Evolutionary conservation across 1,139 yeast genomes (phyloP).

Genomic region (Hyphopichia buzzinii): DNA sequence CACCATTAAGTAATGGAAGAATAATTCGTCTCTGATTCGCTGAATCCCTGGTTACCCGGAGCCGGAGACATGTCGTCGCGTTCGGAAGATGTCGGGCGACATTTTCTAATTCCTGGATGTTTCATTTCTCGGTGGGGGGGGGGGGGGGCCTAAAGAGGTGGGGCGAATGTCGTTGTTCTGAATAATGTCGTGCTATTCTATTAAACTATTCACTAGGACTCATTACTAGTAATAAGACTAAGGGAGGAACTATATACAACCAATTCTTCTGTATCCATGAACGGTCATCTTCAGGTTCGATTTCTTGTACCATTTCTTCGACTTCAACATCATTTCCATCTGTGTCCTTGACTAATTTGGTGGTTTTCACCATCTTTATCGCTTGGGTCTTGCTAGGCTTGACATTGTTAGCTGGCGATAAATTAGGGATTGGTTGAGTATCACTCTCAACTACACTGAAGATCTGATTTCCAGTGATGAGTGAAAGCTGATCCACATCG

Average conservation of each 20-base stretch:
- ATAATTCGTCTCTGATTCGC: constrained; percentile 35
- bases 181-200: too few species aligned
- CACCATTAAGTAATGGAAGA: constrained; percentile 16
- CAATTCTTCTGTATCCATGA: constrained; percentile 56
- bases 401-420: background rate
- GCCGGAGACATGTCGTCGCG: constrained; percentile 6
- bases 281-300: constrained; percentile 32
- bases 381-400: constrained; percentile 1
- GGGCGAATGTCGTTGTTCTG: too few species aligned
- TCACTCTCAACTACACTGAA: background rate
- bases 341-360: background rate
- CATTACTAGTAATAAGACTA: constrained; percentile 29
- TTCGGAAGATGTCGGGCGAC: background rate
- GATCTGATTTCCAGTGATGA: background rate
- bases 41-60: constrained; percentile 9
- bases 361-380: background rate
- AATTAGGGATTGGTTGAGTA: constrained; percentile 3
- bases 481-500: background rate
- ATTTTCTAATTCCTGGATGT: too few species aligned
- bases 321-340: constrained; percentile 1
- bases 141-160: too few species aligned
- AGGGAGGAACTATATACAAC: constrained; percentile 49
- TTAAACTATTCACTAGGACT: too few species aligned
- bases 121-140: too few species aligned
- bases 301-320: constrained; percentile 10